These are phyloP conservation scores for Phoenix roebelenii DNA, from an alignment of 176 grass and related monocot species.

Conservation along the genomic window DNA sequence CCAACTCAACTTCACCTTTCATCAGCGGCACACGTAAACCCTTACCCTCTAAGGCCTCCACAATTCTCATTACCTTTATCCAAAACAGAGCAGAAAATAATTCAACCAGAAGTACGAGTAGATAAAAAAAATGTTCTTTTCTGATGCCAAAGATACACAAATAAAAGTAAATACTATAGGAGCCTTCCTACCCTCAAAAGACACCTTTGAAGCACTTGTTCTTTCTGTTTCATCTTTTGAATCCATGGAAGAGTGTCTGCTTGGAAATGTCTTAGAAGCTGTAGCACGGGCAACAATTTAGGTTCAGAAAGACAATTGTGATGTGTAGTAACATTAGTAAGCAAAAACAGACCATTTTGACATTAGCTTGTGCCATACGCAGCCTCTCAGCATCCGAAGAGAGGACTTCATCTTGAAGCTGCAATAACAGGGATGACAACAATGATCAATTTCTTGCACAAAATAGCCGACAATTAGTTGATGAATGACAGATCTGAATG, in stretches of 20 bases:
- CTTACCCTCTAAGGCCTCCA: slow-evolving; percentile 75
- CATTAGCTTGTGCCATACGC: slow-evolving; percentile 76
- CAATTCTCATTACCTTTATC: slow-evolving; percentile 75
- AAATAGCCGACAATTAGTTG: too few species aligned
- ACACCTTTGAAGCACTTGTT: slow-evolving; percentile 68
- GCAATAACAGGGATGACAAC: slow-evolving; percentile 10
- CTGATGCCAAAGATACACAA: too few species aligned
- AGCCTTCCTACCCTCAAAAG: slow-evolving; percentile 64
- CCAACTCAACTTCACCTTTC: slow-evolving; percentile 62
- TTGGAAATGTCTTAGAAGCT: slow-evolving; percentile 94
- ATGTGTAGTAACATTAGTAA: neutral
- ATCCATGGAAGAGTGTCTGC: slow-evolving; percentile 68
- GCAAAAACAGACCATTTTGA: slow-evolving; percentile 51
- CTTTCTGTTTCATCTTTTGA: slow-evolving; percentile 87
- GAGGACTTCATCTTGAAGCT: slow-evolving; percentile 99
- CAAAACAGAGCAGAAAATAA: slow-evolving; percentile 19
- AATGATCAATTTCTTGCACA: neutral
- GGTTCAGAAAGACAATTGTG: neutral
- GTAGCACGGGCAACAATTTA: slow-evolving; percentile 12
- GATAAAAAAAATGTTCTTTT: neutral
- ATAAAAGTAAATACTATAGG: slow-evolving; percentile 9
- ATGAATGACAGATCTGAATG: too few species aligned
- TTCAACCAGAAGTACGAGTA: slow-evolving; percentile 17
- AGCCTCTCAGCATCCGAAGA: slow-evolving; percentile 76
- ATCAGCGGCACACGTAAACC: slow-evolving; percentile 59